Percentiles rank a stretch among this genome's conserved stretches.
Conservation (phyloP, 2,329 filamentous ascomycete species). For the Penicillium sp. region DNA sequence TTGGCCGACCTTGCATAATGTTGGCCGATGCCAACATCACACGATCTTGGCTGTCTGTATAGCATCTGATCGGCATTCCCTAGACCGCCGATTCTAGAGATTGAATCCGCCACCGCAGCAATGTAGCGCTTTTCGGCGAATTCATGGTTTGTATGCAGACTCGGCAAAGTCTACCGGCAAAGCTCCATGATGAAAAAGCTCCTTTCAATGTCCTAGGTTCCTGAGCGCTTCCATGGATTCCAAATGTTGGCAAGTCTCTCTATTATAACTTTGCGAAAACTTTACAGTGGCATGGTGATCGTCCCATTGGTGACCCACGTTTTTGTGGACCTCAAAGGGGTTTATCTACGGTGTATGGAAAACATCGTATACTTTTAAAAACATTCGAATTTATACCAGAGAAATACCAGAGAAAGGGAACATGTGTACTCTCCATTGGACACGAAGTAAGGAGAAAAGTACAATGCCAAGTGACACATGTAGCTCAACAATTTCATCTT, state of each 20-base stretch:
- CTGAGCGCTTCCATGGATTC: not conserved
- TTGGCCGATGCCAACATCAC: not conserved
- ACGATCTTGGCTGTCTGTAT: not conserved
- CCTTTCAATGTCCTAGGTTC: not conserved
- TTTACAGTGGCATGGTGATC: not conserved
- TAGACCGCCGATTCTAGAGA: not conserved
- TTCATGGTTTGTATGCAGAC: not conserved
- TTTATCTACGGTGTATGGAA: not conserved
- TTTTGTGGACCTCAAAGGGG: not conserved
- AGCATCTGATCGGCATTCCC: constrained; percentile 4
- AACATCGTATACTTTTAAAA: not conserved
- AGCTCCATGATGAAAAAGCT: not conserved
- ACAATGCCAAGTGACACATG: not conserved
- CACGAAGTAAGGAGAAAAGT: not conserved
- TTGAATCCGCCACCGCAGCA: not conserved
- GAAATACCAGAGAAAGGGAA: too few relatives aligned
- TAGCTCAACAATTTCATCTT: not conserved
- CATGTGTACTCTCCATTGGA: not conserved
- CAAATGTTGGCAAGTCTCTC: not conserved
- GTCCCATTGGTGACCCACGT: not conserved
- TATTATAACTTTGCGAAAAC: not conserved
- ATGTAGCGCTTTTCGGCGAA: not conserved
- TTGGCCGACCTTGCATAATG: not conserved
- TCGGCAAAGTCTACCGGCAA: not conserved
- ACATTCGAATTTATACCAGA: not conserved